Conservation (phyloP, 768 basidiomycete genomes). For the Hirschioporus abietinus region DNA sequence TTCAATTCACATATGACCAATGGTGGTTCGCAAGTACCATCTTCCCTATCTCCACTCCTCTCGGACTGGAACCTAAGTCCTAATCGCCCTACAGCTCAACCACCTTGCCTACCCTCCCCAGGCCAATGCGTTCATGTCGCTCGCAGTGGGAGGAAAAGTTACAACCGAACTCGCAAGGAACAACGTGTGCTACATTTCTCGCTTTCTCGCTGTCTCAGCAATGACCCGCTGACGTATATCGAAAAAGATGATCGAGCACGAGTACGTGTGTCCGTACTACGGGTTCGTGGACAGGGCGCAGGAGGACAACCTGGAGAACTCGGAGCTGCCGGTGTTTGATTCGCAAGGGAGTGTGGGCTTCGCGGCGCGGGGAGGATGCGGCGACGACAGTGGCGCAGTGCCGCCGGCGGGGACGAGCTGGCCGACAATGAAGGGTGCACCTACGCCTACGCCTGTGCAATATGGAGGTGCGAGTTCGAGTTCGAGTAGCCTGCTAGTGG, state of each 20-base stretch:
- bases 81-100: slow-evolving; percentile 28
- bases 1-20: slow-evolving; percentile 32
- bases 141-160: slow-evolving; percentile 51
- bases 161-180: slow-evolving; percentile 52
- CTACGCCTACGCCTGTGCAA: too few species aligned
- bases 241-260: slow-evolving; percentile 57
- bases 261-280: slow-evolving; percentile 58
- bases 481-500: too few species aligned
- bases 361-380: background rate
- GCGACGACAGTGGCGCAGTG: background rate
- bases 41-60: background rate
- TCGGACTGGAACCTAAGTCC: background rate
- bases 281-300: slow-evolving; percentile 71
- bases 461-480: too few species aligned
- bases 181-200: slow-evolving; percentile 51
- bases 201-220: slow-evolving; percentile 32
- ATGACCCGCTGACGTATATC: slow-evolving; percentile 3
- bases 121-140: slow-evolving; percentile 47
- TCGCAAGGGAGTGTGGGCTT: background rate
- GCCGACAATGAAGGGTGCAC: too few species aligned
- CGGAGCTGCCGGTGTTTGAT: background rate
- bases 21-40: slow-evolving; percentile 47
- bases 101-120: slow-evolving; percentile 57
- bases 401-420: too few species aligned
- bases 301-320: slow-evolving; percentile 59